Percentiles rank a stretch among this genome's conserved stretches.
Evolutionary conservation across 495 filamentous ascomycete genomes (phyloP).

Genomic region (Bombardia bombarda): DNA sequence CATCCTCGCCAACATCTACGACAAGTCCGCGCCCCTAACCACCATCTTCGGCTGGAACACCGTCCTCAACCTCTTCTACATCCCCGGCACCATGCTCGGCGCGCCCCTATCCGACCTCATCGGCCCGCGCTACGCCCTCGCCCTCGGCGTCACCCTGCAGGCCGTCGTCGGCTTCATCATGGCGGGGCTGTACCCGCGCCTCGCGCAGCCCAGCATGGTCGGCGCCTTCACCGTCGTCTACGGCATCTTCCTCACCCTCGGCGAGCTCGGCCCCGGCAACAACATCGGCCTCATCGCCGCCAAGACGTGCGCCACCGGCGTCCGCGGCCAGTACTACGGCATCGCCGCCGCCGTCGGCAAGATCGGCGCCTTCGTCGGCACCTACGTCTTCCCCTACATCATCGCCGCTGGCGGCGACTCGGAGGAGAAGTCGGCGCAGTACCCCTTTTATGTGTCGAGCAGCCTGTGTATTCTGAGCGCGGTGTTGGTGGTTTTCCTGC

Average conservation of each 20-base stretch:
- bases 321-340: constrained; percentile 87
- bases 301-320: constrained; percentile 79
- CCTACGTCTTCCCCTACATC: constrained; percentile 70
- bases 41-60: constrained; percentile 80
- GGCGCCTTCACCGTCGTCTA: constrained; percentile 70
- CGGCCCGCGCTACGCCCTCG: constrained; percentile 66
- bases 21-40: constrained; percentile 49
- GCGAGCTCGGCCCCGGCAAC: constrained; percentile 82
- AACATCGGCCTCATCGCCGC: constrained; percentile 85
- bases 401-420: constrained; percentile 51
- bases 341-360: constrained; percentile 81
- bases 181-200: constrained; percentile 60
- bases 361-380: constrained; percentile 86
- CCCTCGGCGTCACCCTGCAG: constrained; percentile 57
- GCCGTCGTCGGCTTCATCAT: constrained; percentile 81
- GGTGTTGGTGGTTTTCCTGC: constrained; percentile 45
- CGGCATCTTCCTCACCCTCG: constrained; percentile 75
- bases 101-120: constrained; percentile 65
- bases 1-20: constrained; percentile 61
- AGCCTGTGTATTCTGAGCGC: constrained; percentile 57
- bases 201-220: constrained; percentile 55
- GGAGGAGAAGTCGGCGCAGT: constrained; percentile 54
- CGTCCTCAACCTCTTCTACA: constrained; percentile 76
- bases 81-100: constrained; percentile 74
- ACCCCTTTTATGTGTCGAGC: constrained; percentile 71